Evolutionary conservation across 164 flowering plant genomes (phyloP).

Genomic region (Macadamia integrifolia): DNA sequence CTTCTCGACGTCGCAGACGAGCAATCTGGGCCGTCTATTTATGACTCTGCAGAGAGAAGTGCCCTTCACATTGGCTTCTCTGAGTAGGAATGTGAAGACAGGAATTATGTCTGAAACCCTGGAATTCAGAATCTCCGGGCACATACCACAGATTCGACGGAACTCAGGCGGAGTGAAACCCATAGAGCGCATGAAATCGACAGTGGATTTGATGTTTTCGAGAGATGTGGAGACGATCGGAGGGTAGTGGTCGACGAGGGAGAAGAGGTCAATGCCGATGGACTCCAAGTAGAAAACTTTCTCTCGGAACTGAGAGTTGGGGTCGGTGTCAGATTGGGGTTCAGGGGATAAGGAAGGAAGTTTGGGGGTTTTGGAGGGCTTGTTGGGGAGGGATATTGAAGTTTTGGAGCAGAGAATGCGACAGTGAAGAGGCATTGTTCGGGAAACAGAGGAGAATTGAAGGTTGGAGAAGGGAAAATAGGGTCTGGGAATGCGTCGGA

Average conservation of each 20-base stretch:
- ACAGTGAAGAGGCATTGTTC: slow-evolving; percentile 19
- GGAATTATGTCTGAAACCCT: slow-evolving; percentile 31
- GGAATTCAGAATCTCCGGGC: slow-evolving; percentile 52
- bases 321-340: not conserved
- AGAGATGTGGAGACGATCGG: slow-evolving; percentile 38
- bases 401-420: slow-evolving; percentile 27
- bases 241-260: slow-evolving; percentile 44
- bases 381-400: slow-evolving; percentile 18
- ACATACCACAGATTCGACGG: slow-evolving; percentile 57
- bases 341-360: slow-evolving; percentile 11
- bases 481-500: no score
- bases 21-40: slow-evolving; percentile 38
- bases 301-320: slow-evolving; percentile 38
- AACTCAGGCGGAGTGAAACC: slow-evolving; percentile 13
- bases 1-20: slow-evolving; percentile 48
- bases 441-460: slow-evolving; percentile 15
- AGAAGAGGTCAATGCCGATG: slow-evolving; percentile 62
- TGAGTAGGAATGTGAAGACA: slow-evolving; percentile 70
- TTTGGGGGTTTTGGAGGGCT: slow-evolving; percentile 23
- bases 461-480: no score
- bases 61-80: slow-evolving; percentile 58
- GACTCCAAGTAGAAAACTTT: slow-evolving; percentile 78
- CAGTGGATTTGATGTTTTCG: slow-evolving; percentile 36
- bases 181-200: slow-evolving; percentile 47
- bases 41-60: slow-evolving; percentile 18